phyloP scores from a whole-genome alignment of 2,329 filamentous ascomycete genomes.

The Cladosporium sp. region DNA sequence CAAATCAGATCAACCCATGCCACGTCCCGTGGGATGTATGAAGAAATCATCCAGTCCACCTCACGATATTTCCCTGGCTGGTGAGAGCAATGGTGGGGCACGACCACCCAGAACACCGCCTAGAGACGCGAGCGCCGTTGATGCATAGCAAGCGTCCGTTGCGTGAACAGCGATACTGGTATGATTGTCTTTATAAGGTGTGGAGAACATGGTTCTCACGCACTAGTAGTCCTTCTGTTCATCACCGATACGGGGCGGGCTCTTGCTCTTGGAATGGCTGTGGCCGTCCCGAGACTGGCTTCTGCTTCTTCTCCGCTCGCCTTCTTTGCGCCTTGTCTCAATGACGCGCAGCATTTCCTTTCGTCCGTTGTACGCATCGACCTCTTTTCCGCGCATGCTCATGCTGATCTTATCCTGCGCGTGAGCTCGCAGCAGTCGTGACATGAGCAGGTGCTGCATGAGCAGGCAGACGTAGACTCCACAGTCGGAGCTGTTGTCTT shows the following conservation, averaged over 20 bases:
- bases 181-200: background rate
- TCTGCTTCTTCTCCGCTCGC: constrained; percentile 65
- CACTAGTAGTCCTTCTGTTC: constrained; percentile 25
- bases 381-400: constrained; percentile 82
- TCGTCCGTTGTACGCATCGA: constrained; percentile 76
- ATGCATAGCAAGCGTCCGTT: background rate
- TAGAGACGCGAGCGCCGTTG: background rate
- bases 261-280: constrained; percentile 25
- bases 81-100: background rate
- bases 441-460: constrained; percentile 91
- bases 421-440: constrained; percentile 75
- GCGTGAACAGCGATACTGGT: background rate
- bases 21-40: too few relatives aligned
- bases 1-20: background rate
- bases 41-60: background rate
- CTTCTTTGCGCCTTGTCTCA: constrained; percentile 81
- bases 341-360: constrained; percentile 93
- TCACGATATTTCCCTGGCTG: background rate
- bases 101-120: background rate
- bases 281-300: constrained; percentile 25
- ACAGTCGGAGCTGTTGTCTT: constrained; percentile 90
- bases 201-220: background rate
- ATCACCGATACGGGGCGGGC: constrained; percentile 33
- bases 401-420: constrained; percentile 86
- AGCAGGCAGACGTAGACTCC: constrained; percentile 94